Base-by-base conservation (phyloP, 2,329 filamentous ascomycete genomes). In the Neopestalotiopsis rosae region DNA sequence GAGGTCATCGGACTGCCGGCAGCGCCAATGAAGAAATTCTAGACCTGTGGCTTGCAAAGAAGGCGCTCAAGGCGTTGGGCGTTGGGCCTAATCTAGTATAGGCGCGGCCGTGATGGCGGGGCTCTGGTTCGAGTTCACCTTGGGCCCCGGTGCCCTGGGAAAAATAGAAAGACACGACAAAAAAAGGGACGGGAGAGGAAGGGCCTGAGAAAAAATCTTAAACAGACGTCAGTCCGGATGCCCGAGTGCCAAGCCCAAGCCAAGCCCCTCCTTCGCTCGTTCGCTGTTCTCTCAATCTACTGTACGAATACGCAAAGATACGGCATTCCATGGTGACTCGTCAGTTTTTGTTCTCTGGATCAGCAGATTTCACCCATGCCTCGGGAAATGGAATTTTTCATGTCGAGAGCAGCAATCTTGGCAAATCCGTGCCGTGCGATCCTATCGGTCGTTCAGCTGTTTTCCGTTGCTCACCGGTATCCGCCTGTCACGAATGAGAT, bases 151-250 rank as follows among this genome's bases (percentile, higher is more conserved):
- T 30, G n/a, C n/a, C 7, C 40, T 56, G 42, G 42, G 32, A 40
- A 34, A 28, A 28, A 28, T 28, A 28, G 24, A 28, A 28, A 28
- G 24, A 28, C 24, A 28, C 24, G 24, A 28, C 24, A 28, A 28
- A 28, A 28, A 28, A 62, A 20, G n/a, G 17, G 14, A 38, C n/a
- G 30, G n/a, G 32, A 62, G 30, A 52, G 45, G 45, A 14, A 38
- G 17, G 24, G 24, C 24, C 24, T 28, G 24, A 28, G 34, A 14
- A 17, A 56, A n/a, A 66, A 56, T 49, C 30, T 66, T 66, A 66
- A 56, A 56, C 63, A 20, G 40, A 66, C 63, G 42, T 66, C 63
- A 66, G 63, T 30, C 56, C 63, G 45, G 63, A 24, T 49, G 49
- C 45, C 34, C n/a, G 52, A 34, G 20, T 34, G n/a, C 32, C 13